Conservation (phyloP, 768 basidiomycete genomes). For the Tulasnella sp. region DNA sequence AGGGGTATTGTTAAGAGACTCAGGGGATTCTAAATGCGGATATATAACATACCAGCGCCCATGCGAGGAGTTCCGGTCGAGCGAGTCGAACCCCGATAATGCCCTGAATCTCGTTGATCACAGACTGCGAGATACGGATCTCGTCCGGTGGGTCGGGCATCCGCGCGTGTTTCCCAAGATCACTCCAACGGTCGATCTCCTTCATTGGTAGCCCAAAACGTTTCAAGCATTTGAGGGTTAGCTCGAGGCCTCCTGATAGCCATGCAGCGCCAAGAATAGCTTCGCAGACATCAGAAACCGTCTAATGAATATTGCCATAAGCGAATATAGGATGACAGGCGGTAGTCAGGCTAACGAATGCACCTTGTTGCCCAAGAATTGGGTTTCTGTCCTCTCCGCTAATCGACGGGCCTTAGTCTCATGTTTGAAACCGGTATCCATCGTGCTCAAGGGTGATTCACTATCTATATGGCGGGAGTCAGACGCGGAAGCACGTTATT, state of each 20-base stretch:
- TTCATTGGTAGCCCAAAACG: constrained; percentile 53
- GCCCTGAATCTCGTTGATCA: constrained; percentile 40
- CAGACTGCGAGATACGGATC: constrained; percentile 16
- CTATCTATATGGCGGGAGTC: no score
- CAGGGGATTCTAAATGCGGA: background rate
- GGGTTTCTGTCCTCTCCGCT: no score
- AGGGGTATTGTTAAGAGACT: background rate
- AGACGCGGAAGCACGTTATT: no score
- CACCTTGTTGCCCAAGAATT: no score
- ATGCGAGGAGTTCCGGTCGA: constrained; percentile 51
- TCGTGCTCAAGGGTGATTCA: no score
- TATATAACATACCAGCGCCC: constrained; percentile 48
- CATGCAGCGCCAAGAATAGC: constrained; percentile 78
- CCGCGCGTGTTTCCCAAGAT: constrained; percentile 37
- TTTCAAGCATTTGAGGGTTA: constrained; percentile 53
- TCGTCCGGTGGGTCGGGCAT: background rate
- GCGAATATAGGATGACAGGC: no score
- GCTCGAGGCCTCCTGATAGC: constrained; percentile 57
- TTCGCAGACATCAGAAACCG: constrained; percentile 59
- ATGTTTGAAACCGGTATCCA: no score
- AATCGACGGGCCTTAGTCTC: no score
- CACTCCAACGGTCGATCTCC: constrained; percentile 56
- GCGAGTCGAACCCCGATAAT: constrained; percentile 56
- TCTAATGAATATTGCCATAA: no score
- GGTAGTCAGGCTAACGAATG: no score